Percentiles rank a stretch among this genome's conserved stretches.
Conservation (phyloP, 2,329 filamentous ascomycete species). For the Penicillium sp. region DNA sequence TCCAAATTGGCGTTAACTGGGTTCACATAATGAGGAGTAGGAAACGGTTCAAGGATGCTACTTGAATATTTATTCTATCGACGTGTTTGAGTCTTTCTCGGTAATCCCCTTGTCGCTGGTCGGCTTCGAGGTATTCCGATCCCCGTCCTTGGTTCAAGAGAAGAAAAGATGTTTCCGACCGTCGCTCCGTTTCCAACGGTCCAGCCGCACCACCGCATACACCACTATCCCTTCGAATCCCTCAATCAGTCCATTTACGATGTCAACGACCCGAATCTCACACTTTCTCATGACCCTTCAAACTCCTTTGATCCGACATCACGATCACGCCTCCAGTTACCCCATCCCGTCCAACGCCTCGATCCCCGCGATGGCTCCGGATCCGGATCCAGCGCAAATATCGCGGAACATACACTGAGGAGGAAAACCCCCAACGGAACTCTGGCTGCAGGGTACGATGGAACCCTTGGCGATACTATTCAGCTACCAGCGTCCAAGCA, state of each 20-base stretch:
- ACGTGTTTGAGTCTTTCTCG: conserved; percentile 21
- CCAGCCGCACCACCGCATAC: conserved; percentile 41
- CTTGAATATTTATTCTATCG: conserved; percentile 30
- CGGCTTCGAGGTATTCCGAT: conserved; percentile 18
- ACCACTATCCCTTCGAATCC: conserved; percentile 32
- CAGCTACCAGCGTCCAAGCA: conserved; percentile 73
- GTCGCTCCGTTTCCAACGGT: conserved; percentile 45
- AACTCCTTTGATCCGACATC: conserved; percentile 30
- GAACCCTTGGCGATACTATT: conserved; percentile 66
- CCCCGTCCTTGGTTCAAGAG: conserved; percentile 9
- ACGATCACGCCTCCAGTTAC: conserved; percentile 36
- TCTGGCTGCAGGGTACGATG: conserved; percentile 86
- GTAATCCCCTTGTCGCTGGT: conserved; percentile 8
- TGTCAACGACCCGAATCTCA: conserved; percentile 25
- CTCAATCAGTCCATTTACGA: conserved; percentile 31
- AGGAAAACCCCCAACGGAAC: conserved; percentile 95
- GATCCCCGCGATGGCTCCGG: conserved; percentile 29
- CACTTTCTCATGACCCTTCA: conserved; percentile 27
- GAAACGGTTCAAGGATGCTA: conserved; percentile 44
- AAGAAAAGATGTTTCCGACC: conserved; percentile 48
- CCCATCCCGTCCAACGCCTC: conserved; percentile 40
- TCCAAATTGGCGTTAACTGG: conserved; percentile 10
- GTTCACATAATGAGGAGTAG: conserved; percentile 45
- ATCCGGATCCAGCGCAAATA: conserved; percentile 24
- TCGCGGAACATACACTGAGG: conserved; percentile 70